Evolutionary conservation across 257 asterid genomes (phyloP).

Genomic region (Solanum ossicruentum): DNA sequence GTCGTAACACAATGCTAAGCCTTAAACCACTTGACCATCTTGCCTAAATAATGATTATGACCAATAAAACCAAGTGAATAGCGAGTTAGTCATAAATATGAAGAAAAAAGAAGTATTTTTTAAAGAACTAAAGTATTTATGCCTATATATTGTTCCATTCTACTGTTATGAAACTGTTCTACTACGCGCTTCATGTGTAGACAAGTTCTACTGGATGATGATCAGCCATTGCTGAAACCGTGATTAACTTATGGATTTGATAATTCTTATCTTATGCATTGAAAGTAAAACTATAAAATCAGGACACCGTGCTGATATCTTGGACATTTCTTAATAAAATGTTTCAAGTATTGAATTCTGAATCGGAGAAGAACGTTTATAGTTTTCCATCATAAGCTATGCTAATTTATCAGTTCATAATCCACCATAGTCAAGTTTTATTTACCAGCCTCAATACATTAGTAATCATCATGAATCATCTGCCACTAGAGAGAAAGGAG

Average conservation of each 20-base stretch:
- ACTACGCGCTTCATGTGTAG: not conserved
- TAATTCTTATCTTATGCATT: too few species aligned
- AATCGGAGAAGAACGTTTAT: not conserved
- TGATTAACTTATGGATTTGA: not conserved
- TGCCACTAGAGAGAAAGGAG: slow-evolving; percentile 23
- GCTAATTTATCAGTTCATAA: not conserved
- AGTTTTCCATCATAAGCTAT: not conserved
- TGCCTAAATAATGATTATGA: not conserved
- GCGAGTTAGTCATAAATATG: not conserved
- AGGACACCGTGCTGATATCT: not conserved
- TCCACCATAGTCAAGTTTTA: not conserved
- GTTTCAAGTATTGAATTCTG: not conserved
- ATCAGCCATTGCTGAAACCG: not conserved
- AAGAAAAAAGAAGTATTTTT: not conserved
- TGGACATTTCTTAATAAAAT: not conserved
- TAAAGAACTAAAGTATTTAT: not conserved
- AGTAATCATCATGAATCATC: slow-evolving; percentile 7
- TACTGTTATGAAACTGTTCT: not conserved
- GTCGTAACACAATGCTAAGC: too few species aligned
- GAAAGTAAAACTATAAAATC: not conserved
- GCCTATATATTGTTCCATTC: not conserved
- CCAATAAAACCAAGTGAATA: not conserved
- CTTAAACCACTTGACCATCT: not conserved
- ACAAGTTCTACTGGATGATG: not conserved
- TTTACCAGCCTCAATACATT: not conserved